Evolutionary conservation across 768 basidiomycete genomes (phyloP), one percentile per base, ranked within the genome.

Genomic region (Psilocybe subaeruginosa): DNA sequence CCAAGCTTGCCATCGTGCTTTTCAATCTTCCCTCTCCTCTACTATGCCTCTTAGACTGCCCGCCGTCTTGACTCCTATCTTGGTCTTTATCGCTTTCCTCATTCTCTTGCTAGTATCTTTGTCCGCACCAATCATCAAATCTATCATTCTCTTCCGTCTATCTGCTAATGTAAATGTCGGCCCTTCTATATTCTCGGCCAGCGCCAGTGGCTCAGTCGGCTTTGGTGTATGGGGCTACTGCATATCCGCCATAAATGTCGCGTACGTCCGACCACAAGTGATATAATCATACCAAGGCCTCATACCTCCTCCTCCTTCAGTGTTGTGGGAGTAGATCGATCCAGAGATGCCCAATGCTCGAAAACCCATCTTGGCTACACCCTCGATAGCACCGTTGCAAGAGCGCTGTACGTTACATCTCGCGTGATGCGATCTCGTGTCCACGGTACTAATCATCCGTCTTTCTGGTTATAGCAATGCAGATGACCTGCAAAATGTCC

Each of bases 161-260:
- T 65, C 76, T 27, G 77, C 77, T 14, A 67, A 76, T 35, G 68
- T 73, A 45, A 58, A 56, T 51, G 30, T 33, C 31, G 33, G 31
- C 1, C 72, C 76, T 11, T 66, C 71, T 54, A 64, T 80, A 53
- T 61, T 81, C 47, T 62, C 70, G 60, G 69, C 75, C 53, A 73
- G 72, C 47, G 79, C 74, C 45, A 71, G 63, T 30, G 78, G 69
- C 19, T 68, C 68, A 51, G 83, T 80, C 60, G 74, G 74, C 45
- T 83, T 88, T 69, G 87, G 88, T 58, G 81, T 87, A 54, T 90
- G 84, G 79, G 88, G 88, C 33, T 87, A 85, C 67, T 89, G 87
- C 71, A 73, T 80, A 41, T 80, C 81, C 31, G 76, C 74, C 16
- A 67, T 82, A 56, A 71, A 82, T 37, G 70, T 80, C 67, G 73